Evolutionary conservation across 2,329 filamentous ascomycete genomes (phyloP).

Genomic region (Trichoderma guizhouense): DNA sequence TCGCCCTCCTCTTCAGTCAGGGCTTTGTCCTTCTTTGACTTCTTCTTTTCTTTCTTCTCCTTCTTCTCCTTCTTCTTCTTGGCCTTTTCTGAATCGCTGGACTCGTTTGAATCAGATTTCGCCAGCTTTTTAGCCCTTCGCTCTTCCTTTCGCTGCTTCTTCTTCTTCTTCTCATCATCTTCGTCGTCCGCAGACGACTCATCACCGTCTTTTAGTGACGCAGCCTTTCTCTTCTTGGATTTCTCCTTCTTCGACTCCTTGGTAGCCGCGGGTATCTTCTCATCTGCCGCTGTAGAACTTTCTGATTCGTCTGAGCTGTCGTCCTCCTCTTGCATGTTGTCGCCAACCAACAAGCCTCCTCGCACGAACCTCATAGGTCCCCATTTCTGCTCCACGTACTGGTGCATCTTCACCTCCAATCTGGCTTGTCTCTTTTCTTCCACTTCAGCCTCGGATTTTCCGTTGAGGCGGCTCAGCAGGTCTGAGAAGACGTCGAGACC

Average conservation of each 20-base stretch:
- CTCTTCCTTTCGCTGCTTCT: constrained; percentile 40
- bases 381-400: constrained; percentile 72
- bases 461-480: constrained; percentile 83
- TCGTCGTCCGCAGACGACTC: constrained; percentile 14
- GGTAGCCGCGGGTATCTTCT: constrained; percentile 20
- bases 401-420: constrained; percentile 66
- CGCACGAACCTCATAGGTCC: constrained; percentile 81
- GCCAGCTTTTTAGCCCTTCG: constrained; percentile 35
- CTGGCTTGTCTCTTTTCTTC: constrained; percentile 66
- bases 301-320: constrained; percentile 25
- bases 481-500: constrained; percentile 85
- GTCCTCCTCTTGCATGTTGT: constrained; percentile 46
- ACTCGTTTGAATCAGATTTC: constrained; percentile 26
- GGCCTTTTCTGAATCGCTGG: constrained; percentile 22
- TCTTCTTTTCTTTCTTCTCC: constrained; percentile 34
- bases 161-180: constrained; percentile 36
- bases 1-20: background rate
- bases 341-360: constrained; percentile 68
- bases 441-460: constrained; percentile 71
- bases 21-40: constrained; percentile 25
- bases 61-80: constrained; percentile 29
- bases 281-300: constrained; percentile 20
- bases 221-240: constrained; percentile 49
- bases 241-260: constrained; percentile 45
- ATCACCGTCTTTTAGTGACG: constrained; percentile 36